Base-by-base conservation (phyloP, 345 rosid species). In the Eucalyptus microcorys region DNA sequence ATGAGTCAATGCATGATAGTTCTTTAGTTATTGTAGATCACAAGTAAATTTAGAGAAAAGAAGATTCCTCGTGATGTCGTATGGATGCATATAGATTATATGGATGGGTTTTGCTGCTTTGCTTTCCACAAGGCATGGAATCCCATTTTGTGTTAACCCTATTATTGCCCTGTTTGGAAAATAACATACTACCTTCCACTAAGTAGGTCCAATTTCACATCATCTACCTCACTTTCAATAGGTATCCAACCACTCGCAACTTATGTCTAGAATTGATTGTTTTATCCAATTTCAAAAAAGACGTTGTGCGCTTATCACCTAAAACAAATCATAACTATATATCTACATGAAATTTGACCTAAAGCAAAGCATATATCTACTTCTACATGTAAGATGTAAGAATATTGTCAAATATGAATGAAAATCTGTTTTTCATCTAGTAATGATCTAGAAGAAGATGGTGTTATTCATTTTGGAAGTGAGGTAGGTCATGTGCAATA, bases 91-190 rank as follows among this genome's bases (percentile, higher is more conserved):
- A 14, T 49, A 2, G 52, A 49, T 15, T 49, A 49, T 93, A 97
- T 97, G 99, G 98, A 97, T 89, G 97, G 97, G 15, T 97, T 96
- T 91, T 94, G 99, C 66, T 97, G 99, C 95, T 97, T 97, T 91
- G 96, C 99, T 90, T 95, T 97, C 86, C 95, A 95, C 92, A 89
- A 95, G 98, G 99, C 91, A 93, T 90, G 94, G 49, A 61, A n/a
- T 61, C 71, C 17, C 71, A 55, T 55, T 79, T 55, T 49, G 27
- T 48, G 79, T 48, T 22, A 87, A 47, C 47, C 24, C 26, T 87
- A 5, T 14, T 61, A 42, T 64, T 59, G 79, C 32, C 55, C 19
- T 49, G 57, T 86, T 22, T 50, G 13, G 57, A 49, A 24, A 61
- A 61, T 61, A 30, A 5, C 34, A 61, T 13, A 14, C 6, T 14